Conservation (phyloP, 106 monocot genomes). For the Chionographis japonica region DNA sequence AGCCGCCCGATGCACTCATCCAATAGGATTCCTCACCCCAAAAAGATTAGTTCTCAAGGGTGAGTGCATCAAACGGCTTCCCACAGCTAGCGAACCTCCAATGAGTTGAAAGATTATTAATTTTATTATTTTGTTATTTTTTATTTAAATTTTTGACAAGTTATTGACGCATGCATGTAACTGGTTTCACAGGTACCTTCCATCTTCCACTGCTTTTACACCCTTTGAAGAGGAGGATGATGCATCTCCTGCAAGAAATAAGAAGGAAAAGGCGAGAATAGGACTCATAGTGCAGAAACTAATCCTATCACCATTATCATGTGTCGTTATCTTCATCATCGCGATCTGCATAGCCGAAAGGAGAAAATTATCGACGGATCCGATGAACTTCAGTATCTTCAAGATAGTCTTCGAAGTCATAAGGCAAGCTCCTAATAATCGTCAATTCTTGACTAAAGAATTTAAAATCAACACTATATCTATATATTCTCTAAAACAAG, state of each 20-base stretch:
- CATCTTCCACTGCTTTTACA: slow-evolving; percentile 22
- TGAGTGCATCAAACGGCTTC: too few species aligned
- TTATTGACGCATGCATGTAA: not conserved
- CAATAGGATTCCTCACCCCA: too few species aligned
- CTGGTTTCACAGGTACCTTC: slow-evolving; percentile 27
- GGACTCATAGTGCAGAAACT: not conserved
- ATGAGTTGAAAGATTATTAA: too few species aligned
- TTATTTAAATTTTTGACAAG: not conserved
- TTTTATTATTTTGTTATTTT: not conserved
- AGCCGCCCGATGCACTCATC: too few species aligned
- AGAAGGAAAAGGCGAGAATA: not conserved
- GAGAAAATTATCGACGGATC: slow-evolving; percentile 28
- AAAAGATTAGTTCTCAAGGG: too few species aligned
- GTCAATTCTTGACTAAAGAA: not conserved
- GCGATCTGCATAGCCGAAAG: slow-evolving; percentile 40
- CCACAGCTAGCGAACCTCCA: too few species aligned
- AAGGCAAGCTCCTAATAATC: slow-evolving; percentile 22
- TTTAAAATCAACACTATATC: not conserved
- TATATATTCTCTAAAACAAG: too few species aligned
- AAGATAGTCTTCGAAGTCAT: slow-evolving; percentile 42
- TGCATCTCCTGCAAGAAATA: not conserved
- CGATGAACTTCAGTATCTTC: slow-evolving; percentile 42
- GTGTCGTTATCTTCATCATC: slow-evolving; percentile 30
- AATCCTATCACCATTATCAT: slow-evolving; percentile 24
- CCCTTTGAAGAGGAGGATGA: slow-evolving; percentile 15